Evolutionary conservation across 2,329 filamentous ascomycete genomes (phyloP).

Genomic region (Ilyonectria sp.): DNA sequence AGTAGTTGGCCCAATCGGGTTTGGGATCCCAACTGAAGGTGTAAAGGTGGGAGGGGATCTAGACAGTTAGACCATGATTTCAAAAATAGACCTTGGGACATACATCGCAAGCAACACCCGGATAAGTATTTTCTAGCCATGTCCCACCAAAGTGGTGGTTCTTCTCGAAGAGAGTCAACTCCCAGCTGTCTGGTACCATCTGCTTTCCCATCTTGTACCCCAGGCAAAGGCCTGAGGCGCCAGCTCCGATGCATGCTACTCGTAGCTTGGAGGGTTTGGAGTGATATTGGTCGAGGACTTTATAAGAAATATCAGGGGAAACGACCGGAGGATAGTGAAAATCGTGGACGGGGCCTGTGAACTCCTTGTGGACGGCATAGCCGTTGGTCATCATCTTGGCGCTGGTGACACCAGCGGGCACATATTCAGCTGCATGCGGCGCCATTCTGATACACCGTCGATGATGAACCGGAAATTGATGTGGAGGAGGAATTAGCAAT

Average conservation of each 20-base stretch:
- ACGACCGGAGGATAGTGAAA: conserved; percentile 48
- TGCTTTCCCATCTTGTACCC: conserved; percentile 51
- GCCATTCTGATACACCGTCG: conserved; percentile 21
- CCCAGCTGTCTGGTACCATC: conserved; percentile 48
- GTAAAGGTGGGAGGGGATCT: conserved; percentile 70
- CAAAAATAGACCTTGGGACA: conserved; percentile 35
- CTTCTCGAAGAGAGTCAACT: conserved; percentile 53
- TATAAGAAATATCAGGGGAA: conserved; percentile 44
- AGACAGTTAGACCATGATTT: conserved; percentile 53
- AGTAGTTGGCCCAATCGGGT: conserved; percentile 63
- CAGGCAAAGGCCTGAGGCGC: conserved; percentile 48
- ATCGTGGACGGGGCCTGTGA: conserved; percentile 27
- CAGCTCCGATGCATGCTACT: conserved; percentile 51
- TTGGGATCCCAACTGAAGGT: conserved; percentile 72
- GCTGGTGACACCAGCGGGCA: background rate
- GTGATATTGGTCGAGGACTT: conserved; percentile 52
- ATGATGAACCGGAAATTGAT: background rate
- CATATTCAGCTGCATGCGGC: conserved; percentile 31
- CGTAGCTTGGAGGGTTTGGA: conserved; percentile 54
- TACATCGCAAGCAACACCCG: conserved; percentile 69
- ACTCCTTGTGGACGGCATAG: conserved; percentile 14
- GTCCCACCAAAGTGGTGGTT: conserved; percentile 61
- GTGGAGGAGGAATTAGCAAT: background rate
- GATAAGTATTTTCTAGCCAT: conserved; percentile 67
- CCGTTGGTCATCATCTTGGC: conserved; percentile 28